Conservation (phyloP, 495 filamentous ascomycete genomes). For the Pyrenopolyporus hunteri region DNA sequence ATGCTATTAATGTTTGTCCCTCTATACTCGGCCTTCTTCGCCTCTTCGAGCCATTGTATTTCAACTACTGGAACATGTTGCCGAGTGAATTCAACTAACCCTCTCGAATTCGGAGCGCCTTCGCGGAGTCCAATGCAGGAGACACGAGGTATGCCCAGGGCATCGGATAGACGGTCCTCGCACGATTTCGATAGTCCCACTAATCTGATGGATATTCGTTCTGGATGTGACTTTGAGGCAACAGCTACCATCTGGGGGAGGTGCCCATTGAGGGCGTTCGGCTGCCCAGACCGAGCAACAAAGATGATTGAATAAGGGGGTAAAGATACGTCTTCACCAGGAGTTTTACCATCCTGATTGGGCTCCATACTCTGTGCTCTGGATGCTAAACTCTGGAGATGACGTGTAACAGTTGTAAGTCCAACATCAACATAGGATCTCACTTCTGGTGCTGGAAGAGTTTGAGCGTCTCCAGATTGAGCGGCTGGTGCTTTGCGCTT, state of each 20-base stretch:
- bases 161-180: constrained; percentile 56
- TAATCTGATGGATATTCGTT: constrained; percentile 53
- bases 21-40: constrained; percentile 24
- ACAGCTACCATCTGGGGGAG: constrained; percentile 63
- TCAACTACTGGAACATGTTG: constrained; percentile 51
- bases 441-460: constrained; percentile 55
- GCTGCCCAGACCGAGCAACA: constrained; percentile 55
- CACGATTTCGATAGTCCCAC: constrained; percentile 60
- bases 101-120: constrained; percentile 53
- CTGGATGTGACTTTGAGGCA: constrained; percentile 52
- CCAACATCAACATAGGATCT: constrained; percentile 62
- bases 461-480: background rate
- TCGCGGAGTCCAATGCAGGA: constrained; percentile 62
- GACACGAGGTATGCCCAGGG: constrained; percentile 62
- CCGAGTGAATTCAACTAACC: constrained; percentile 58
- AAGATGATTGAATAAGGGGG: constrained; percentile 57
- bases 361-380: background rate
- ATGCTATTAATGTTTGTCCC: constrained; percentile 43
- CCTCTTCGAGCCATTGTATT: constrained; percentile 33
- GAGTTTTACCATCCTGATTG: background rate
- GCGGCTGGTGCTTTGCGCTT: constrained; percentile 45
- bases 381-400: constrained; percentile 53
- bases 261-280: constrained; percentile 60
- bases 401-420: constrained; percentile 61
- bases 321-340: constrained; percentile 12